A percentile compares a stretch with the other conserved stretches of the same genome.
Conservation (phyloP, 1,139 yeast genomes). For the Wickerhamiella infanticola region DNA sequence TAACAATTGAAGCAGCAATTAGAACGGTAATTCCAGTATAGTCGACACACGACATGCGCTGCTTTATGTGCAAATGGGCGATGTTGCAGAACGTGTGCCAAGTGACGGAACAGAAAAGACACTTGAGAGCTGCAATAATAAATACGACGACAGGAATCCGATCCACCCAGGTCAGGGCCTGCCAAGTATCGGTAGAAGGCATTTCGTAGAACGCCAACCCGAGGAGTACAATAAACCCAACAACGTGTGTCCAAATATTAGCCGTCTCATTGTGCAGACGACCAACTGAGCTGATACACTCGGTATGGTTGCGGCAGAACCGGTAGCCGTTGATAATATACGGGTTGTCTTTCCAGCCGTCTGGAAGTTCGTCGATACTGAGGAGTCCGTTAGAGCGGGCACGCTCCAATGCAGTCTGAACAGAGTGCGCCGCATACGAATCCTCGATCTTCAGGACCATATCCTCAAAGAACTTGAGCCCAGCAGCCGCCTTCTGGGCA, state of each 20-base stretch:
- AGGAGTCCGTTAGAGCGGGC: slow-evolving; percentile 42
- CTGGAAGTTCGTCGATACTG: slow-evolving; percentile 78
- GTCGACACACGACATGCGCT: slow-evolving; percentile 81
- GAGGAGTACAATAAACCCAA: slow-evolving; percentile 46
- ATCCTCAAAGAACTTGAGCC: slow-evolving; percentile 21
- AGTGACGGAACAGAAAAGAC: slow-evolving; percentile 58
- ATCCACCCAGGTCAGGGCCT: slow-evolving; percentile 32
- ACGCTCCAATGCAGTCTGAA: slow-evolving; percentile 24
- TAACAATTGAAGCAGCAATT: slow-evolving; percentile 77
- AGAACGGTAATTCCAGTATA: slow-evolving; percentile 86
- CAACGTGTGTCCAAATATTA: slow-evolving; percentile 85
- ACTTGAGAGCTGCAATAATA: slow-evolving; percentile 55
- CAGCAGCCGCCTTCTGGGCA: slow-evolving; percentile 13
- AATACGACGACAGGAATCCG: slow-evolving; percentile 46
- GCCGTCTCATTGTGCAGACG: slow-evolving; percentile 75
- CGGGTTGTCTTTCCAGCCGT: slow-evolving; percentile 87
- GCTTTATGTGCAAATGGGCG: slow-evolving; percentile 45
- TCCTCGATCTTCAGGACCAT: slow-evolving; percentile 22
- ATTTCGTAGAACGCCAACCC: slow-evolving; percentile 45
- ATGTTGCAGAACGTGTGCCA: slow-evolving; percentile 92
- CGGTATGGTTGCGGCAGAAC: slow-evolving; percentile 49
- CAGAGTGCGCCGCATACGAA: slow-evolving; percentile 15
- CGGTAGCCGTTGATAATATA: slow-evolving; percentile 75
- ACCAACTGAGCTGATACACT: slow-evolving; percentile 43
- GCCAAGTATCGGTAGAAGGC: slow-evolving; percentile 35